phyloP scores from a whole-genome alignment of 164 flowering plant species.

The Berberis thunbergii region DNA sequence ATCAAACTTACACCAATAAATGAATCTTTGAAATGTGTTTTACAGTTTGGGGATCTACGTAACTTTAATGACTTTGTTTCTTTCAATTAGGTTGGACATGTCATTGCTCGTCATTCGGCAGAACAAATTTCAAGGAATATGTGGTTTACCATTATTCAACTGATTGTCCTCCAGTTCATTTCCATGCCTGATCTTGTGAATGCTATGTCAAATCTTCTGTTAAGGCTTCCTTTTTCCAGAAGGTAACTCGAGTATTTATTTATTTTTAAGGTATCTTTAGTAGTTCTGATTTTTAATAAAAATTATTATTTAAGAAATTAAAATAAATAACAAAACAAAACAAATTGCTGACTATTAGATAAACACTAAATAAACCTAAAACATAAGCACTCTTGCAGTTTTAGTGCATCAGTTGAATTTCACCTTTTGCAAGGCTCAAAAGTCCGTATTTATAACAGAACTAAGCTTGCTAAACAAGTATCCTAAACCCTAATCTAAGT shows the following conservation, averaged over 20 bases:
- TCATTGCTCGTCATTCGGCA: constrained; percentile 75
- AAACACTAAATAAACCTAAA: too few species aligned
- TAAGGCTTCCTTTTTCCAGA: constrained; percentile 73
- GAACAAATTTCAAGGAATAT: constrained; percentile 71
- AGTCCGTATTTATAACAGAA: too few species aligned
- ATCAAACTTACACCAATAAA: too few species aligned
- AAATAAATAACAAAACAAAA: too few species aligned
- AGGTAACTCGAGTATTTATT: constrained; percentile 27
- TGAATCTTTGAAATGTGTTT: too few species aligned
- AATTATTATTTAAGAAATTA: neutral
- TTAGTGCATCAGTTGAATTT: too few species aligned
- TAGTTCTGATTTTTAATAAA: neutral
- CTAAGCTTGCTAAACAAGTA: too few species aligned
- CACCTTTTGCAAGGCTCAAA: too few species aligned
- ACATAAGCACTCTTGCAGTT: too few species aligned
- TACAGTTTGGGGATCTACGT: too few species aligned
- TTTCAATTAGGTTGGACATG: constrained; percentile 66
- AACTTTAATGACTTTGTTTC: neutral
- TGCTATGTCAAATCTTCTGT: constrained; percentile 54
- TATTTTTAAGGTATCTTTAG: neutral
- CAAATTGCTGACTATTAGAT: too few species aligned
- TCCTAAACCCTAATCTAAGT: too few species aligned
- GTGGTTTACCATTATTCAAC: constrained; percentile 61
- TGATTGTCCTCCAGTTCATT: constrained; percentile 51
- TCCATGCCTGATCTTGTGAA: constrained; percentile 57